Evolutionary conservation across 768 basidiomycete species (phyloP), one percentile per base, ranked within the genome.

Genomic region (Boletus rex-veris): DNA sequence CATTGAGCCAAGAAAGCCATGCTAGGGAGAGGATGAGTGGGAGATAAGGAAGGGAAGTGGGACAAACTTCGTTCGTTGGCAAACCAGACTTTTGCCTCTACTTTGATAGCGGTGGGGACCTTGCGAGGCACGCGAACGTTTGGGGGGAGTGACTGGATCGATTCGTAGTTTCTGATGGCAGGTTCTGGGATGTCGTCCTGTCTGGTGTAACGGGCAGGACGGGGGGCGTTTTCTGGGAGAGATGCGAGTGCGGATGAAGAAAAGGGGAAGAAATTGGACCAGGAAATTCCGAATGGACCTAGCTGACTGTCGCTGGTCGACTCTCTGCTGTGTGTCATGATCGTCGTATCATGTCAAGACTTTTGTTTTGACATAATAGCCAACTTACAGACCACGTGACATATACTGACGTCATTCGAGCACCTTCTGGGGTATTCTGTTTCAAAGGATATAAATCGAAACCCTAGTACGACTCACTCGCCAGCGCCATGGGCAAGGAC

Each of bases 71-170:
- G 76, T 71, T 98, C 94, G 65, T 97, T 97, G 9, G 94, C 93
- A 68, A 98, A 96, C 94, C 95, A 98, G 45, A 98, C 94, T 65
- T 98, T 98, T 19, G 84, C 86, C 67, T 98, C 94, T 16, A 98
- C 92, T 58, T 85, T 89, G 62, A 98, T 77, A 0, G 86, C 82
- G 1, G 88, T 88, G 0, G 87, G 75, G 19, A 90, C 82, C 71
- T 93, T 94, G 75, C 87, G 90, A 0, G 91, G 91, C 0, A 92
- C 79, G 36, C 86, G 77, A 36, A 92, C 83, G 43, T 80, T 78
- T 0, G 83, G 75, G 0, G 88, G 83, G 0, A 85, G 64, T 4
- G 75, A 65, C 61, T 80, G 86, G 68, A 90, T 90, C 3, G 90
- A 76, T 65, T 85, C 83, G 65, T 92, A 92, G 69, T 92, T 86